Evolutionary conservation across 345 rosid genomes (phyloP), one percentile per base, ranked within the genome.

Genomic region (Erodium maritimum): DNA sequence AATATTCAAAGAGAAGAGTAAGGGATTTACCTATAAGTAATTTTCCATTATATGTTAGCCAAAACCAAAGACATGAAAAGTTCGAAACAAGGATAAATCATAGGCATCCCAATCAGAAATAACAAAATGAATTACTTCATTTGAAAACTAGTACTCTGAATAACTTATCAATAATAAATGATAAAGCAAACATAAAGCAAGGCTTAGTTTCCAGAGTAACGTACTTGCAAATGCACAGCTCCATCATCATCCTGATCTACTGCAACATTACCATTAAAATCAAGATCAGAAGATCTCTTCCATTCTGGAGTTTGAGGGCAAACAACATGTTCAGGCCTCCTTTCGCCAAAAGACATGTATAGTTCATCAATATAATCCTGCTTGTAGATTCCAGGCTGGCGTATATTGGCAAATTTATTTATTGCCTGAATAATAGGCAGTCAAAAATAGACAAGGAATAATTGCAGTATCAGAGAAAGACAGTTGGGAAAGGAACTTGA

Each of bases 311-410:
- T 90, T 65, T 79, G 54, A 11, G 99, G 99, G 67, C 88, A 94
- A 57, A 64, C 59, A 52, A 84, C 72, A 67, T 58, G 73, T 21
- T 82, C 88, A 53, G 96, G 96, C 79, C 72, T 90, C 67, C 71
- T 85, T 69, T 94, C 99, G 50, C 90, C 97, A 81, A 90, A 94
- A 73, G 80, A 87, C 14, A 76, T 58, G 56, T 87, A 90, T 51
- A 94, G 69, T 46, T 87, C 87, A 65, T 87, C 90, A 58, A 94
- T 84, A 61, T 94, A 94, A 24, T 90, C 96, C 1, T 86, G 79
- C 72, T 94, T 94, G 67, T 94, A 94, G 34, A 94, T 94, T 65
- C 99, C 99, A 19, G 99, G 99, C 57, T 95, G 96, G 1, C 97
- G 99, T 59, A 90, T 90, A 18, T 80, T 88, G 5, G 95, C 61